phyloP scores from a whole-genome alignment of 2,329 filamentous ascomycete species.

The Ophiocordyceps polyrhachis-furcata region DNA sequence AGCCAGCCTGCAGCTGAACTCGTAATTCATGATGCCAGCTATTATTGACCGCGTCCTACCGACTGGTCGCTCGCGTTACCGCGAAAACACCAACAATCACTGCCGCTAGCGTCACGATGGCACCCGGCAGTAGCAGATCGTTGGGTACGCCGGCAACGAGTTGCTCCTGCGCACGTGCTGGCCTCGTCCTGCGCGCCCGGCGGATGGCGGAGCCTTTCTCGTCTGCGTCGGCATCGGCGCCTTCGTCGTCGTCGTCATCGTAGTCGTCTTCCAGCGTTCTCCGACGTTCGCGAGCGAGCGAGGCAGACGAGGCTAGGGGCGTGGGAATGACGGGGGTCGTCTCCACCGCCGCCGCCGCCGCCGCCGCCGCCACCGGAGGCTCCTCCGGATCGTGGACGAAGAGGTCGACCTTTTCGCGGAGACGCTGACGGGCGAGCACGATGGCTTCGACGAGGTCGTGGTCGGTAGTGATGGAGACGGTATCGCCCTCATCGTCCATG shows the following conservation, averaged over 20 bases:
- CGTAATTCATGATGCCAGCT: slow-evolving; percentile 16
- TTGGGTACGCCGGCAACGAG: slow-evolving; percentile 85
- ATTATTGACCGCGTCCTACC: slow-evolving; percentile 15
- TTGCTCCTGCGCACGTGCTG: slow-evolving; percentile 42
- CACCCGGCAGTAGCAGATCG: slow-evolving; percentile 79
- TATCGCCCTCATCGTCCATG: slow-evolving; percentile 90
- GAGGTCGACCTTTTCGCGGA: slow-evolving; percentile 84
- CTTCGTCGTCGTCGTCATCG: slow-evolving; percentile 33
- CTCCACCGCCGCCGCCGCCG: slow-evolving; percentile 33
- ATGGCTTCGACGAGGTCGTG: slow-evolving; percentile 86
- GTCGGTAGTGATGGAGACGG: slow-evolving; percentile 90
- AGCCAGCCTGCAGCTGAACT: slow-evolving; percentile 10
- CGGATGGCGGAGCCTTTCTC: slow-evolving; percentile 17
- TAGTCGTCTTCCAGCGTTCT: slow-evolving; percentile 29
- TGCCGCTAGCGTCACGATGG: slow-evolving; percentile 85
- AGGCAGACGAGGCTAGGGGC: slow-evolving; percentile 27
- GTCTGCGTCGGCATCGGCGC: slow-evolving; percentile 20
- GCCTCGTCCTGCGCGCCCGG: slow-evolving; percentile 22
- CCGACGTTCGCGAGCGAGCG: slow-evolving; percentile 31
- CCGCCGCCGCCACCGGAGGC: slow-evolving; percentile 52
- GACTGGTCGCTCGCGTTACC: slow-evolving; percentile 49
- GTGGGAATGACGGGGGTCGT: slow-evolving; percentile 23
- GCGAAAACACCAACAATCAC: slow-evolving; percentile 90
- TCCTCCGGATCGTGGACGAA: slow-evolving; percentile 90
- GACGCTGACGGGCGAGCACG: slow-evolving; percentile 55